Percentiles rank a stretch among this genome's conserved stretches.
These are phyloP conservation scores for Ceratocystis colombiana DNA, from an alignment of 2,329 filamentous ascomycete species.

Conservation along the genomic window DNA sequence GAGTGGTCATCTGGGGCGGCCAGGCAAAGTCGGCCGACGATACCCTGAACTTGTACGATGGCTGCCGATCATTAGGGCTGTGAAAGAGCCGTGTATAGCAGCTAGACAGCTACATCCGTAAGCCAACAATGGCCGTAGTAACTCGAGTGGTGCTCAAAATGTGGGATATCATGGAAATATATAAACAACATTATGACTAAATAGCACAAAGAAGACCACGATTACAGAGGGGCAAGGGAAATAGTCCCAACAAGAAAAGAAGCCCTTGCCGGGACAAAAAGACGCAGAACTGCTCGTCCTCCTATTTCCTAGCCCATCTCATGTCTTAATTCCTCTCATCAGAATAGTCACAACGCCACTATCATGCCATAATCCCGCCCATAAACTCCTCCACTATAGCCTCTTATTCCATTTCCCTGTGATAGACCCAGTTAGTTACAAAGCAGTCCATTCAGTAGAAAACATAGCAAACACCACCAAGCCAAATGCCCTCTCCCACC, in stretches of 20 bases:
- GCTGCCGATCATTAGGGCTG: slow-evolving; percentile 33
- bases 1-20: slow-evolving; percentile 42
- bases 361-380: background rate
- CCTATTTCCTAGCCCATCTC: background rate
- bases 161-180: background rate
- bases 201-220: background rate
- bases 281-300: background rate
- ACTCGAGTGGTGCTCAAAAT: background rate
- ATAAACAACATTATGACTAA: background rate
- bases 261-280: background rate
- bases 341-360: background rate
- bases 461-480: slow-evolving; percentile 10
- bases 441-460: background rate
- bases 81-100: slow-evolving; percentile 19
- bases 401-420: background rate
- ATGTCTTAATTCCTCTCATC: background rate
- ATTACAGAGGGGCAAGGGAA: background rate
- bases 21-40: slow-evolving; percentile 42
- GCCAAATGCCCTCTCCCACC: background rate
- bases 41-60: slow-evolving; percentile 45
- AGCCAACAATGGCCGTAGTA: background rate
- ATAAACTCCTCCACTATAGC: background rate
- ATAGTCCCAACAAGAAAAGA: background rate
- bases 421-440: background rate
- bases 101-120: background rate